Base-by-base conservation (phyloP, 2,329 filamentous ascomycete species). In the Ophiostoma tasmaniense region DNA sequence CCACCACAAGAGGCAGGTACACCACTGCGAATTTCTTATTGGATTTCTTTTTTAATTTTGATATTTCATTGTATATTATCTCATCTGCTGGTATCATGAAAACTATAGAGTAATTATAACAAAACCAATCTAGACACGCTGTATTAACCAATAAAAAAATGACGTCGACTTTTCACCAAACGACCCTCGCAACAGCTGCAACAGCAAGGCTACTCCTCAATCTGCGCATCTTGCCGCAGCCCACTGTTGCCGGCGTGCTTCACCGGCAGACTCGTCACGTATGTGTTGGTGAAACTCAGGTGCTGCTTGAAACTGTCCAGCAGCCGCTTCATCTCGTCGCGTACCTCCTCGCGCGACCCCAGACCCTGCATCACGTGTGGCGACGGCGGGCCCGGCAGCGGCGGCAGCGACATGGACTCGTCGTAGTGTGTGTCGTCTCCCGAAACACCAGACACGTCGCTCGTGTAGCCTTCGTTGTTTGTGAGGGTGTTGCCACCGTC, bases 331-430 rank as follows among this genome's bases (percentile, higher is more conserved):
- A 81, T 77, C 4, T 81, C 78, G 6, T 77, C 76, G 14, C 80
- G 75, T 4, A 82, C 77, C 0, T 73, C 70, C 3, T 75, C 73
- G 14, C 76, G 73, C 28, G 73, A 74, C 11, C 75, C 75, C 61
- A 75, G 68, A 4, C 77, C 77, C 71, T 76, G 75, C 79, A 87
- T 82, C 55, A 85, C 83, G 67, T 80, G 79, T 2, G 80, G 76
- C 1, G 82, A 81, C 1, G 85, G 85, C 52, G 72, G 70, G 1
- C 67, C 70, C 0, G 72, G 72, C 7, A 72, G 69, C 3, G 69
- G 62, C 20, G 73, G 73, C 45, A 72, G 72, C 22, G 67, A 64
- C 5, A 68, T 13, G 8, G 37, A 13, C 22, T 68, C 68, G 55
- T 59, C 66, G 39, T 64, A 55, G 14, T 39, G n/a, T n/a, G 5